phyloP scores from a whole-genome alignment of 768 basidiomycete species.

The Cyathus striatus region DNA sequence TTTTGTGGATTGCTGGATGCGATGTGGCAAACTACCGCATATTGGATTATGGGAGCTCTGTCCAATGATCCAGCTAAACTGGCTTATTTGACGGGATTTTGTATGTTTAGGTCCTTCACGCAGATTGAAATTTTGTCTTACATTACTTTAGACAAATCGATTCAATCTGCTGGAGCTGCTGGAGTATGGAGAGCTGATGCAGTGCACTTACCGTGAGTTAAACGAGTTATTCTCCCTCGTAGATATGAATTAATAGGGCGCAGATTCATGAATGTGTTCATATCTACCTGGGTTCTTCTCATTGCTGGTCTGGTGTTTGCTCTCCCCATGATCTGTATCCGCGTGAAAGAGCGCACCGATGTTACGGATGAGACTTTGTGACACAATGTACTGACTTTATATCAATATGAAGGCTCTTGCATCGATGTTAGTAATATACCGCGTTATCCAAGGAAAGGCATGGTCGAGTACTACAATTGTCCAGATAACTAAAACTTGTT shows the following conservation, averaged over 20 bases:
- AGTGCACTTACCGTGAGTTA: constrained; percentile 50
- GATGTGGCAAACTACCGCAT: constrained; percentile 82
- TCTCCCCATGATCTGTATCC: constrained; percentile 70
- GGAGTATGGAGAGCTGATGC: constrained; percentile 71
- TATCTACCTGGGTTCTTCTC: constrained; percentile 72
- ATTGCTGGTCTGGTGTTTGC: constrained; percentile 59
- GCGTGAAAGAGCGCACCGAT: constrained; percentile 58
- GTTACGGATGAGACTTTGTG: constrained; percentile 45
- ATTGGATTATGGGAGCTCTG: constrained; percentile 85
- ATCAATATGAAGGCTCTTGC: no score
- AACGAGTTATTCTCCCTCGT: background rate
- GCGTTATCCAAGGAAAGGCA: no score
- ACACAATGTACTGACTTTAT: no score
- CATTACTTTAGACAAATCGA: constrained; percentile 49
- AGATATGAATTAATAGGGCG: constrained; percentile 11
- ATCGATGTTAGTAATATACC: no score
- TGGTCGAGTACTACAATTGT: no score
- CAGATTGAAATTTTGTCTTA: background rate
- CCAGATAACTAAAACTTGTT: no score
- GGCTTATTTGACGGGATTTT: constrained; percentile 78
- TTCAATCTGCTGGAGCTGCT: constrained; percentile 75
- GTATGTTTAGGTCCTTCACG: no score
- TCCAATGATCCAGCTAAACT: constrained; percentile 78
- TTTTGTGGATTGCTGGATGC: constrained; percentile 74
- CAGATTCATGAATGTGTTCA: constrained; percentile 66